These are phyloP conservation scores for Fusarium burgessii DNA, from an alignment of 2,329 filamentous ascomycete genomes.

Conservation along the genomic window DNA sequence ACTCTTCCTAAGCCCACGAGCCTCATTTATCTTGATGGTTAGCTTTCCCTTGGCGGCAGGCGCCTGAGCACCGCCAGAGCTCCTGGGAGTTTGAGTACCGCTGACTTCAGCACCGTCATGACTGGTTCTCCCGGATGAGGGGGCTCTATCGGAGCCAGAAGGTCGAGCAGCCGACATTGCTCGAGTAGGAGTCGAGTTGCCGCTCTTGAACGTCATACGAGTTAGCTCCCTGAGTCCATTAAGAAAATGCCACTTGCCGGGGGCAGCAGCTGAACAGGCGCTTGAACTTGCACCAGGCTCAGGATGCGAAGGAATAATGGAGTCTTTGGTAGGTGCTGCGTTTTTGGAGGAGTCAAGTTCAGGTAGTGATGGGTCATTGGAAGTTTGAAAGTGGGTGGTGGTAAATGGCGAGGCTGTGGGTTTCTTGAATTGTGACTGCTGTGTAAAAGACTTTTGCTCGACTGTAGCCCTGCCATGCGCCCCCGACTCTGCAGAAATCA, in stretches of 20 bases:
- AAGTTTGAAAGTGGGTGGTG: slow-evolving; percentile 45
- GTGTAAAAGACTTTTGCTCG: slow-evolving; percentile 38
- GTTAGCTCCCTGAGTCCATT: slow-evolving; percentile 89
- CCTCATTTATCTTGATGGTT: slow-evolving; percentile 88
- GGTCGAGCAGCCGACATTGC: slow-evolving; percentile 77
- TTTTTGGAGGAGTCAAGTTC: slow-evolving; percentile 34
- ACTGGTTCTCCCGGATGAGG: slow-evolving; percentile 52
- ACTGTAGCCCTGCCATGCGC: slow-evolving; percentile 40
- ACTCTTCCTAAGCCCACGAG: slow-evolving; percentile 82
- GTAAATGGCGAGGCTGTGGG: slow-evolving; percentile 43
- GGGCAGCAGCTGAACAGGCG: slow-evolving; percentile 53
- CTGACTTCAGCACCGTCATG: slow-evolving; percentile 60
- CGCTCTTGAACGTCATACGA: slow-evolving; percentile 85
- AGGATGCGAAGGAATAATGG: slow-evolving; percentile 47
- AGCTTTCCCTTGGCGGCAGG: slow-evolving; percentile 86
- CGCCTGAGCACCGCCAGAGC: slow-evolving; percentile 68
- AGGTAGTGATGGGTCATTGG: slow-evolving; percentile 42
- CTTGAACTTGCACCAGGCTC: slow-evolving; percentile 63
- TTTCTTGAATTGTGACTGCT: slow-evolving; percentile 39
- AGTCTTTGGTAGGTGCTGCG: slow-evolving; percentile 38
- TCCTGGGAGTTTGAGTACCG: slow-evolving; percentile 64
- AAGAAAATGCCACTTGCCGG: slow-evolving; percentile 71
- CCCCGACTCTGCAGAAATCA: slow-evolving; percentile 42
- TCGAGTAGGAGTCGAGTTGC: slow-evolving; percentile 88
- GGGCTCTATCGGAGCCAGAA: slow-evolving; percentile 60